Percentiles rank a stretch among this genome's conserved stretches.
Conservation (phyloP, 2,329 filamentous ascomycete species). For the Fusarium sp. region DNA sequence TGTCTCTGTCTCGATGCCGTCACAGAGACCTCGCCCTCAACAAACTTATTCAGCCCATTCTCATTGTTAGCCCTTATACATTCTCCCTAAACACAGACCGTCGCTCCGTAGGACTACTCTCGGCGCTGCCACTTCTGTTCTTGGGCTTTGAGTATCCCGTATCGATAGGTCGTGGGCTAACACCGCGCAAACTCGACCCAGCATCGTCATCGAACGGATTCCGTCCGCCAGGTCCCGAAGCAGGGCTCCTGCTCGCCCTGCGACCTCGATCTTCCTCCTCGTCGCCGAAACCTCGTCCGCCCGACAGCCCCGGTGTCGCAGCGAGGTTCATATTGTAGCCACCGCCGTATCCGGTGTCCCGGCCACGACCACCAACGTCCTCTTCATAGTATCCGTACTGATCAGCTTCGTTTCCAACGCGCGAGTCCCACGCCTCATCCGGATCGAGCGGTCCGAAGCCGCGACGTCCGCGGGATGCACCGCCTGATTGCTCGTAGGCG, state of each 20-base stretch:
- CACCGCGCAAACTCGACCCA: conserved; percentile 76
- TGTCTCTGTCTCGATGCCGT: conserved; percentile 1
- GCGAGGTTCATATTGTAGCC: conserved; percentile 67
- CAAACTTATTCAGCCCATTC: neutral
- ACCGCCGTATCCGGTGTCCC: conserved; percentile 54
- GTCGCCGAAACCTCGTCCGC: conserved; percentile 42
- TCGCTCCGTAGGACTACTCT: conserved; percentile 75
- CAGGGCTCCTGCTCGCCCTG: conserved; percentile 61
- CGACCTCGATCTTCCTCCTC: conserved; percentile 59
- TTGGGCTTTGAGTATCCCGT: conserved; percentile 55
- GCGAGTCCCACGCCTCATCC: conserved; percentile 88
- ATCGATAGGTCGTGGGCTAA: conserved; percentile 82
- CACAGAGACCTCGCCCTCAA: neutral
- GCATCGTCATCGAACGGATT: conserved; percentile 83
- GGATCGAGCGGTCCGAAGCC: conserved; percentile 81
- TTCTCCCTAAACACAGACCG: conserved; percentile 80
- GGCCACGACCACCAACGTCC: conserved; percentile 53
- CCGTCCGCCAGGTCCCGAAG: conserved; percentile 49
- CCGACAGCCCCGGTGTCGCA: conserved; percentile 51
- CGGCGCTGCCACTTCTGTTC: conserved; percentile 54
- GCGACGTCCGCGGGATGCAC: conserved; percentile 60
- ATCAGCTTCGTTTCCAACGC: conserved; percentile 82
- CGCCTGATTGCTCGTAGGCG: conserved; percentile 76
- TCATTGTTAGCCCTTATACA: conserved; percentile 60
- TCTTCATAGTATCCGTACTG: conserved; percentile 82